These are phyloP conservation scores for Boletus edulis DNA, from an alignment of 768 basidiomycete species.

Conservation along the genomic window DNA sequence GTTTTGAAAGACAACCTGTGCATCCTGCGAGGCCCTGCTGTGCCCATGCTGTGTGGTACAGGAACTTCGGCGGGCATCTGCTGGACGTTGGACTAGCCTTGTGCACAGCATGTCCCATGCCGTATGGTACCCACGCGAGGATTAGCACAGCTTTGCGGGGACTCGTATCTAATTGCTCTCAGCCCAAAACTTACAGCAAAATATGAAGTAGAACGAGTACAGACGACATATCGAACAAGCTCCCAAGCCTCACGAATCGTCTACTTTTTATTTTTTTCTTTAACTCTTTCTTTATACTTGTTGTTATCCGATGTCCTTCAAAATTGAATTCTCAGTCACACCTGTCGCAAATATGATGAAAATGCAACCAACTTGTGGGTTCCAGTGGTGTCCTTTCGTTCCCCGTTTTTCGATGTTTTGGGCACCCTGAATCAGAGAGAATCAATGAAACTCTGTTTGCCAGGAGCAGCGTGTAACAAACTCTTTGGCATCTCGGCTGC, in stretches of 20 bases:
- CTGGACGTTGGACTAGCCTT: too few species aligned
- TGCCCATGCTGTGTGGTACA: too few species aligned
- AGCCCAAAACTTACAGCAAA: not conserved
- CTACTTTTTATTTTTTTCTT: not conserved
- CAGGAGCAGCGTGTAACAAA: not conserved
- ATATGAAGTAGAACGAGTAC: not conserved
- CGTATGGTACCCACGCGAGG: not conserved
- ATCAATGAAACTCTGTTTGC: not conserved
- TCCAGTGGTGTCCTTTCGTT: not conserved
- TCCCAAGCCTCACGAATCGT: not conserved
- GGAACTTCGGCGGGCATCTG: too few species aligned
- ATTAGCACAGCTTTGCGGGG: not conserved
- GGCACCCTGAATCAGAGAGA: not conserved
- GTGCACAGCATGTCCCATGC: too few species aligned
- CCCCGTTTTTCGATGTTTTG: not conserved
- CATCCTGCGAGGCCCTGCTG: too few species aligned
- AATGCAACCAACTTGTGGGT: conserved; percentile 1
- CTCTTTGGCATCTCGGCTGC: not conserved
- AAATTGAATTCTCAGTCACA: not conserved
- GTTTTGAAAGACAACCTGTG: too few species aligned
- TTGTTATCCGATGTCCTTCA: not conserved
- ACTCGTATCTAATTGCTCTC: too few species aligned
- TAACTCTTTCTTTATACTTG: too few species aligned
- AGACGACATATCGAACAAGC: not conserved
- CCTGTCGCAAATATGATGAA: not conserved